Evolutionary conservation across 2,329 filamentous ascomycete species (phyloP), one percentile per base, ranked within the genome.

Genomic region (Sporothrix pseudoabietina): DNA sequence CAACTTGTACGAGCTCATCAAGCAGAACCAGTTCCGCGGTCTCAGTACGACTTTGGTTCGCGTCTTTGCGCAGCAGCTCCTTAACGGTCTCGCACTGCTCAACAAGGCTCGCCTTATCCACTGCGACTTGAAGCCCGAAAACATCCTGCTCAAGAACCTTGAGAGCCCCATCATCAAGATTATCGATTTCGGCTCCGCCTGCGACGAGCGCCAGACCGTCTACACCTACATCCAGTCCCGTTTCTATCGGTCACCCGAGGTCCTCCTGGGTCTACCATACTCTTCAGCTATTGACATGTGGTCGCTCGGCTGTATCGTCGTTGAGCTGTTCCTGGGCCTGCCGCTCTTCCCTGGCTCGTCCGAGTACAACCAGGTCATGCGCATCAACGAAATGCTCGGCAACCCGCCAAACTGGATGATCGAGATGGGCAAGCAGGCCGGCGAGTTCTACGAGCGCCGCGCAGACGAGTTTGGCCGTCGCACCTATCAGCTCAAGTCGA

Each of bases 121-220:
- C 82, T 99, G 96, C 82, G 96, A 99, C 86, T 82, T 99, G 81
- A 99, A 99, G 81, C 96, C 96, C 0, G 96, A 99, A 82, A 99
- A 99, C 78, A 99, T 99, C 73, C 84, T 99, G 59, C 86, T 99
- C 71, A 99, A 99, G 83, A 99, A 99, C 80, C 89, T 99, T 57
- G 96, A 99, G 82, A 98, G 95, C 79, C 96, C 96, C 3, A 98
- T 99, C 77, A 99, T 99, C 87, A 99, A 99, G 82, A 98, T 99
- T 79, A 99, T 99, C 81, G 96, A 99, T 86, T 99, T 99, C 80
- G 96, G 96, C 59, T 99, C 96, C 52, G 96, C 96, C 16, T 99
- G 96, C 82, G 96, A 99, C 81, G 96, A 99, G 83, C 91, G 96
- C 69, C 96, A 99, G 81, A 99, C 96, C 0, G 96, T 99, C 39